phyloP scores from a whole-genome alignment of 2,329 filamentous ascomycete genomes.

The Arachnomyces sp. region DNA sequence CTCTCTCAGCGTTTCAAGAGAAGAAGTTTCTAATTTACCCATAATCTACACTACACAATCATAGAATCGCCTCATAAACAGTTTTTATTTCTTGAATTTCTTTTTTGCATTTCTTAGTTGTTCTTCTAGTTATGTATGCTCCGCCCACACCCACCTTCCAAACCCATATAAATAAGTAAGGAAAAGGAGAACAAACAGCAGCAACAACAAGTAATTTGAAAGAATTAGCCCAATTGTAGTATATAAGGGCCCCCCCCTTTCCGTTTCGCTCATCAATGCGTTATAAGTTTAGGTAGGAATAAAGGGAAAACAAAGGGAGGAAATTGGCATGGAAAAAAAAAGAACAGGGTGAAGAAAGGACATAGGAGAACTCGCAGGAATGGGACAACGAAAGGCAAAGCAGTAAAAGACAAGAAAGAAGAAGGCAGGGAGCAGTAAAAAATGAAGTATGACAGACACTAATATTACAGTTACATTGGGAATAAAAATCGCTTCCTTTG shows the following conservation, averaged over 20 bases:
- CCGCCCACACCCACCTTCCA: background rate
- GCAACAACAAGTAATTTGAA: background rate
- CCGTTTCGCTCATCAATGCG: conserved; percentile 12
- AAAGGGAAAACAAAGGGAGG: conserved; percentile 1
- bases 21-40: too few species aligned
- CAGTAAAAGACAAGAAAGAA: conserved; percentile 12
- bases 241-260: conserved; percentile 3
- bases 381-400: conserved; percentile 2
- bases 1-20: too few species aligned
- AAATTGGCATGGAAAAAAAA: conserved; percentile 5
- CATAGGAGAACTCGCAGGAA: too few species aligned
- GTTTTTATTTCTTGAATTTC: too few species aligned
- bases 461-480: conserved; percentile 28
- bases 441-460: conserved; percentile 10
- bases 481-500: conserved; percentile 1
- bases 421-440: conserved; percentile 3
- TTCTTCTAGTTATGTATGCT: too few species aligned
- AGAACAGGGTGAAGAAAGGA: conserved; percentile 3
- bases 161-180: conserved; percentile 4
- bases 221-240: background rate
- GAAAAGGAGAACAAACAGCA: conserved; percentile 7
- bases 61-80: too few species aligned
- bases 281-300: conserved; percentile 5
- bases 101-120: too few species aligned
- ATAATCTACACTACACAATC: too few species aligned